Conservation (phyloP, 2,329 filamentous ascomycete species). For the Aspergillus piperis region DNA sequence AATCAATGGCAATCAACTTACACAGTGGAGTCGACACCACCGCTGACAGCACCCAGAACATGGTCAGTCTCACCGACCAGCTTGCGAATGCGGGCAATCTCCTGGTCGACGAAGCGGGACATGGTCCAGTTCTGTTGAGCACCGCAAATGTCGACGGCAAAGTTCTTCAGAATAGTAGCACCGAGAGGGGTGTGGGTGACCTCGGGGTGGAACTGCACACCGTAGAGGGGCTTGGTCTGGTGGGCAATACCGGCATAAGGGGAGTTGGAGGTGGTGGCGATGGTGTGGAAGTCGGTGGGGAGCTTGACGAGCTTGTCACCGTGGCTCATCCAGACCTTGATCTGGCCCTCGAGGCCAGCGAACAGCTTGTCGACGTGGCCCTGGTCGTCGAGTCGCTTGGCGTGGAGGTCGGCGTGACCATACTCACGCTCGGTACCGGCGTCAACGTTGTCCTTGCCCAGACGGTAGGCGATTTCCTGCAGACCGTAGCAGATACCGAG, state of each 20-base stretch:
- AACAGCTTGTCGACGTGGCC: constrained; percentile 76
- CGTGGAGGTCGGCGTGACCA: constrained; percentile 67
- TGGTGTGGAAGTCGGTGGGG: constrained; percentile 70
- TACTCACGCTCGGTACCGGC: constrained; percentile 70
- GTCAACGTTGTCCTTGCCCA: constrained; percentile 65
- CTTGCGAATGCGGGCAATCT: constrained; percentile 76
- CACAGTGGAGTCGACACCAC: constrained; percentile 88
- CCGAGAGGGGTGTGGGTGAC: constrained; percentile 66
- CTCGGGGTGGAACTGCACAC: constrained; percentile 88
- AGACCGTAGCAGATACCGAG: constrained; percentile 64
- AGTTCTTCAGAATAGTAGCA: constrained; percentile 69
- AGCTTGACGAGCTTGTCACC: constrained; percentile 78
- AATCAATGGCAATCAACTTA: not conserved
- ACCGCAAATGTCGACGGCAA: constrained; percentile 77
- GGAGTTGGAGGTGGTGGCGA: constrained; percentile 75
- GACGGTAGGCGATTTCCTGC: constrained; percentile 73
- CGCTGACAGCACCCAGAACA: constrained; percentile 76
- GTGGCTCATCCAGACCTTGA: constrained; percentile 84
- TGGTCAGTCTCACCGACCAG: constrained; percentile 81
- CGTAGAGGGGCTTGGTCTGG: constrained; percentile 67
- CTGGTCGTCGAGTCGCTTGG: constrained; percentile 56
- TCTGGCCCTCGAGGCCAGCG: constrained; percentile 67
- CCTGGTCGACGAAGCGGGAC: constrained; percentile 76
- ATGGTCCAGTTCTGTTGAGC: constrained; percentile 80
- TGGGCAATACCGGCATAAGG: constrained; percentile 71